phyloP scores from a whole-genome alignment of 768 basidiomycete genomes.

The Naganishia kalamii region DNA sequence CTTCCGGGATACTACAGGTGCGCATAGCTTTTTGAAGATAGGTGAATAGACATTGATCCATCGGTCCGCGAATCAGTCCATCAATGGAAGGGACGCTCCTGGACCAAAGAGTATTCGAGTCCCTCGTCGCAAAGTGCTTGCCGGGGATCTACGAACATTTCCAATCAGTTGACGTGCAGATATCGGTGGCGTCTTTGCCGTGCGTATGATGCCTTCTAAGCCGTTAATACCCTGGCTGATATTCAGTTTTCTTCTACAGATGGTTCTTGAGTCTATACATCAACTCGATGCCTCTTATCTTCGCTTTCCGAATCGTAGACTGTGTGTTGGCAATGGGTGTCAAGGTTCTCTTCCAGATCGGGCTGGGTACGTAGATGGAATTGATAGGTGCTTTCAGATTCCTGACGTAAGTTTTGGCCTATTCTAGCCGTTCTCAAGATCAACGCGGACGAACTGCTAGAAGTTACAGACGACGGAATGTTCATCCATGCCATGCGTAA shows the following conservation, averaged over 20 bases:
- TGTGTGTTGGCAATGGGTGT: slow-evolving; percentile 99
- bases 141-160: slow-evolving; percentile 95
- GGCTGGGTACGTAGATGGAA: slow-evolving; percentile 44
- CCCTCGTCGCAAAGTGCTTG: slow-evolving; percentile 77
- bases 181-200: slow-evolving; percentile 91
- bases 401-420: slow-evolving; percentile 4
- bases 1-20: slow-evolving; percentile 96
- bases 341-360: slow-evolving; percentile 97
- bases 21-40: slow-evolving; percentile 32
- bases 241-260: slow-evolving; percentile 19
- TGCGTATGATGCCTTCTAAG: slow-evolving; percentile 23
- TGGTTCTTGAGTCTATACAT: slow-evolving; percentile 96
- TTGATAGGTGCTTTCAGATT: neutral
- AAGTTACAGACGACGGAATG: slow-evolving; percentile 92
- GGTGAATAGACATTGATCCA: neutral
- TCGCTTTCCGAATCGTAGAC: slow-evolving; percentile 94
- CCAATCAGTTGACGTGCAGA: slow-evolving; percentile 80
- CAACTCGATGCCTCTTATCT: slow-evolving; percentile 64
- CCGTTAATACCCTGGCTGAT: neutral
- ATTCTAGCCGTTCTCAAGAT: slow-evolving; percentile 85
- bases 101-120: slow-evolving; percentile 97
- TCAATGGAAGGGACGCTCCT: slow-evolving; percentile 98
- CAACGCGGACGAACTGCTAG: slow-evolving; percentile 83
- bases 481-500: slow-evolving; percentile 94
- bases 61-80: slow-evolving; percentile 53